These are phyloP conservation scores for Colletotrichum limetticola DNA, from an alignment of 2,329 filamentous ascomycete species.

Conservation along the genomic window DNA sequence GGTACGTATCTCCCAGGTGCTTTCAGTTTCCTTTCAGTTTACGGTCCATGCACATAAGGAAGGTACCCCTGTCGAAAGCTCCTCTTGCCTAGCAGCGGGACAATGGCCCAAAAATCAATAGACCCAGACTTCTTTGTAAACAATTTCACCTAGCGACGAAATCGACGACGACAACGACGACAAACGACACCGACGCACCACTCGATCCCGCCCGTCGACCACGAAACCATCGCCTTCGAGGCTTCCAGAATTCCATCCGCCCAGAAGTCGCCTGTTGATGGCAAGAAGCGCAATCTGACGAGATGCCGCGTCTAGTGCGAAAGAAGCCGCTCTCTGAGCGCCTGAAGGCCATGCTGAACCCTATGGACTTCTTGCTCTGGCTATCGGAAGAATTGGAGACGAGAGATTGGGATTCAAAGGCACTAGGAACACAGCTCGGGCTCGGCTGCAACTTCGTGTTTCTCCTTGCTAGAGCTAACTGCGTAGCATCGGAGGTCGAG, in stretches of 20 bases:
- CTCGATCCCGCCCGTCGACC: not conserved
- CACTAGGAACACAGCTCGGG: conserved; percentile 80
- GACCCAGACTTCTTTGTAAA: conserved; percentile 33
- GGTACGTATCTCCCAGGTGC: not conserved
- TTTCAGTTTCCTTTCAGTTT: not conserved
- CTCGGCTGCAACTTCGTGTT: conserved; percentile 82
- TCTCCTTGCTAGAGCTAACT: conserved; percentile 85
- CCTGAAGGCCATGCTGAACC: conserved; percentile 83
- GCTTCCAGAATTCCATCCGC: not conserved
- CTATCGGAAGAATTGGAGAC: conserved; percentile 93
- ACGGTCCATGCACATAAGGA: not conserved
- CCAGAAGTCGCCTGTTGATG: not conserved
- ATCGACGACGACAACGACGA: not conserved
- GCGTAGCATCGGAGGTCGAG: conserved; percentile 60
- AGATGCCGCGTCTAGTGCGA: conserved; percentile 83
- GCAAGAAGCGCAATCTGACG: conserved; percentile 40
- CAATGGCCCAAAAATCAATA: conserved; percentile 34
- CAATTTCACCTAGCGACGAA: conserved; percentile 23
- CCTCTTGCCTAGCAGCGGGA: conserved; percentile 22
- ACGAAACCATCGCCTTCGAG: not conserved
- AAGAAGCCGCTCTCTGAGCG: conserved; percentile 83
- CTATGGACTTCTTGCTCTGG: conserved; percentile 90
- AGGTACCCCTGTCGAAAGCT: conserved; percentile 23
- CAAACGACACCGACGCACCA: not conserved
- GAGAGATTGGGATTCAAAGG: conserved; percentile 87